Evolutionary conservation across 2,329 filamentous ascomycete species (phyloP), one percentile per base, ranked within the genome.

Genomic region (Cordyceps fumosorosea): DNA sequence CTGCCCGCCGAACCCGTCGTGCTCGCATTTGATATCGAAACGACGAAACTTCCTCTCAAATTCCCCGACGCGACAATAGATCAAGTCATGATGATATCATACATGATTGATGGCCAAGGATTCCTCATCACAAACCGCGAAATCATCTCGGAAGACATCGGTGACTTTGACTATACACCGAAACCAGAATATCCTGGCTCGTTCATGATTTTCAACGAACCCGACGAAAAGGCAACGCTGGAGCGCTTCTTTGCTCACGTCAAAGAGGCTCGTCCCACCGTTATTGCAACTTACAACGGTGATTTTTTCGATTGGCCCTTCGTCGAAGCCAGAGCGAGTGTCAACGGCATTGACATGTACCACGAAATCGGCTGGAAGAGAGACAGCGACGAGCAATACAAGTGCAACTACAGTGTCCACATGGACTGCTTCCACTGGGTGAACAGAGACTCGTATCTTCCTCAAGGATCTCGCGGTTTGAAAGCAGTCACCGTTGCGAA

Each of bases 261-360:
- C 75, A 98, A 99, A 71, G 91, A 96, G 73, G 91, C 92, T 0
- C 86, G 89, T 64, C 95, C 95, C 0, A 98, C 93, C 0, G 93
- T 99, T 62, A 99, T 99, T 73, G 93, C 96, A 42, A 99, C 95
- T n/a, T 99, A 99, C 82, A 99, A 99, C 91, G 95, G 95, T 78
- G 95, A 99, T 79, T 99, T 99, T 74, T 99, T 99, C 87, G 95
- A 99, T 88, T 99, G 95, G 95, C 93, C 95, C 0, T 99, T 96
- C 72, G 92, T 99, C 26, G 95, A 99, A 78, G 87, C 95, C 51
- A 84, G 95, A 77, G 91, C 96, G 32, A 96, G 92, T 71, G 84
- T 97, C 66, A 89, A 96, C 68, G 95, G 96, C 34, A 97, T 99
- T 72, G 95, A 99, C 75, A 98, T 99, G 95, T 99, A 99, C 76